Base-by-base conservation (phyloP, 371 early-diverging fungal genomes). In the Rhizomucor miehei region DNA sequence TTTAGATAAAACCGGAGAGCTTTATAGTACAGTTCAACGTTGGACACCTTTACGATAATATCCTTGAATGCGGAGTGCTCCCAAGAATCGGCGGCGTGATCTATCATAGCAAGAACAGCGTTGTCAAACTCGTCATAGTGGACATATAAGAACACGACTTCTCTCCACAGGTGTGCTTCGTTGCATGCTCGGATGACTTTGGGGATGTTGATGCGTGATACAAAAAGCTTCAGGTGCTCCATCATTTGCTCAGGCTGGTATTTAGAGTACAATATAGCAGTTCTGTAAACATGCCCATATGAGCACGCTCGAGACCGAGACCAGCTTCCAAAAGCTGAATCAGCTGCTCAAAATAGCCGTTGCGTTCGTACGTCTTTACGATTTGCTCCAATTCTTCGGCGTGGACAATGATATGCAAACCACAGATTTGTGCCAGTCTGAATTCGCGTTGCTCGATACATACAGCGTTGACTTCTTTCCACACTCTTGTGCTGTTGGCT, bases 271-370 rank as follows among this genome's bases (percentile, higher is more conserved):
- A 97, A 75, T 52, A 97, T 89, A 10, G 97, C 94, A 98, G 80
- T 68, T 97, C 98, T 0, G 99, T 98, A 66, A 98, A 98, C 97
- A 98, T 97, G 41, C 97, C 98, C 97, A 97, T 98, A 62, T 98
- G 98, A 8, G 98, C 97, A 45, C 99, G 87, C 78, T 98, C 99
- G 54, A 98, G 66, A 14, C 93, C 92, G 9, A 98, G 77, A 58
- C 96, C 93, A 44, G 91, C 88, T 77, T 98, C 96, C 43, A 98
- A 72, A 44, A 98, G 71, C 21, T 78, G 63, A 62, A 95, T 91
- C 41, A 96, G 75, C 75, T 98, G 94, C 34, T 93, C 90, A 65
- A 95, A 88, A 75, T 82, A 84, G 23, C 97, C 99, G 44, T 84
- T 81, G 51, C 75, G 59, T 69, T 97, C 97, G 69, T 98, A 98